Conservation (phyloP, 1,139 yeast genomes). For the Candida sojae region DNA sequence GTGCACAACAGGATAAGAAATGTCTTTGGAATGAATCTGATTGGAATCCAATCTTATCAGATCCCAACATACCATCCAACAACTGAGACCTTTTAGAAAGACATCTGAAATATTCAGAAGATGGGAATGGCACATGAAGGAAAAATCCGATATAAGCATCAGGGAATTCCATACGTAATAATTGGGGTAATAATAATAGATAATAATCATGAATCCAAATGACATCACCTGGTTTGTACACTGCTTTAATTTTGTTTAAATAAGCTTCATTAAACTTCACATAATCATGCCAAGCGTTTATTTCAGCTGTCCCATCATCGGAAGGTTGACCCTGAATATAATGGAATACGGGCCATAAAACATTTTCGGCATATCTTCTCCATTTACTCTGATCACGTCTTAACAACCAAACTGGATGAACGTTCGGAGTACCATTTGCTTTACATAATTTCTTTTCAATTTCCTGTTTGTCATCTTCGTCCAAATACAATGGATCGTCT, state of each 20-base stretch:
- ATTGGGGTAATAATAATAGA: constrained; percentile 78
- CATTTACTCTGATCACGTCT: constrained; percentile 75
- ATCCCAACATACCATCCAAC: constrained; percentile 88
- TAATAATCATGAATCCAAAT: constrained; percentile 97
- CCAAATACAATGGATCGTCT: constrained; percentile 64
- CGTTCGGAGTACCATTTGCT: constrained; percentile 48
- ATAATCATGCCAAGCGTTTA: constrained; percentile 88
- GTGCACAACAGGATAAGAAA: constrained; percentile 83
- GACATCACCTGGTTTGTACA: constrained; percentile 87
- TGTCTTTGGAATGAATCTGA: constrained; percentile 85
- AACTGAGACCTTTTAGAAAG: constrained; percentile 79
- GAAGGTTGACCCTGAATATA: constrained; percentile 72
- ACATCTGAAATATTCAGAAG: constrained; percentile 92
- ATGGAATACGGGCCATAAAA: constrained; percentile 93
- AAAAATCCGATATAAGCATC: constrained; percentile 81
- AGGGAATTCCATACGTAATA: constrained; percentile 79
- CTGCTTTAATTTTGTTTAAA: constrained; percentile 69
- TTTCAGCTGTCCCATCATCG: constrained; percentile 65
- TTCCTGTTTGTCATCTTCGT: constrained; percentile 53
- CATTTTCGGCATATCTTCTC: constrained; percentile 87
- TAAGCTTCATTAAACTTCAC: constrained; percentile 89
- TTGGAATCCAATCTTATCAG: constrained; percentile 85
- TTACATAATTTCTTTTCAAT: constrained; percentile 46
- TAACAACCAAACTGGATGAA: constrained; percentile 86
- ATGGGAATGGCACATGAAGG: constrained; percentile 91